Evolutionary conservation across 345 rosid species (phyloP), one percentile per base, ranked within the genome.

Genomic region (Acer yangbiense): DNA sequence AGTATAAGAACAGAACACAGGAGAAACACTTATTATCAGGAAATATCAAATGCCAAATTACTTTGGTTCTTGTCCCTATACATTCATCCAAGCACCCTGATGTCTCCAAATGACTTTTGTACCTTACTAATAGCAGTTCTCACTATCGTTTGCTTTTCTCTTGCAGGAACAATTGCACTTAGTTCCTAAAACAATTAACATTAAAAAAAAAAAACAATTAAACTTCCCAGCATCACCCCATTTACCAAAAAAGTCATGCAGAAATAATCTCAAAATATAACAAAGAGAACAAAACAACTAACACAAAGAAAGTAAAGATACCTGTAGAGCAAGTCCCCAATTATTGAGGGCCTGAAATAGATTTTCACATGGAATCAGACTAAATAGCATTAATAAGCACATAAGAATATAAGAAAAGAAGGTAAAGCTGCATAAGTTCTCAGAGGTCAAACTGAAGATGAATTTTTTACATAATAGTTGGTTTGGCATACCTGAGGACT

Each of bases 251-350:
- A 63, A 6, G 27, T 14, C 57, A 16, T 14, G 16, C 18, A 12
- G 50, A 46, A 23, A 12, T 41, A 18, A 41, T 68, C 12, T 68
- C 2, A 11, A 63, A 48, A 60, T 25, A 35, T 21, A 66, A 23
- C 32, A 48, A 12, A 4, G 1, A 23, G 54, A 52, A 81, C 48
- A 27, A 61, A 55, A 60, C 72, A 35, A 77, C 64, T 57, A 44
- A 55, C 41, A 57, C 13, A 39, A 27, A 9, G 18, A 48, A 65
- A 62, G n/a, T 60, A 18, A 32, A 73, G 46, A 21, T 86, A 94
- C 98, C 98, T 94, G 99, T 77, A 97, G 83, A 9, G 97, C 99
- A 72, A 94, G 98, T 70, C 98, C 99, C 99, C 98, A 94, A 78
- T 97, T 94, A 84, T 97, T 97, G 55, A 97, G 91, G 13, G 98